Evolutionary conservation across 139 green algal species (phyloP).

Genomic region (Choricystis sp.): DNA sequence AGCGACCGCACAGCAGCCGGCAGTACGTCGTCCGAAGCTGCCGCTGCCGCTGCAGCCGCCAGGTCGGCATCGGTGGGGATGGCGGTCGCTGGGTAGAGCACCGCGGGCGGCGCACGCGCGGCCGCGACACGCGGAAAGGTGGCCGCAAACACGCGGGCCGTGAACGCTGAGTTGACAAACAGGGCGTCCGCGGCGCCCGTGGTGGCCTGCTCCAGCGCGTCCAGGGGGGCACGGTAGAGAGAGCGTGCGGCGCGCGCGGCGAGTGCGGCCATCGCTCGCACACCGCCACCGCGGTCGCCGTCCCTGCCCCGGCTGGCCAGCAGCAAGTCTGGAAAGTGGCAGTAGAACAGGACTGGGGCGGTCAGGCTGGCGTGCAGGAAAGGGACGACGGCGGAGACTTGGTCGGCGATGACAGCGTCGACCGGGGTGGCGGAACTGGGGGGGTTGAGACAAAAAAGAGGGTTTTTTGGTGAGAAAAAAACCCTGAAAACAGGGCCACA

Average conservation of each 20-base stretch:
- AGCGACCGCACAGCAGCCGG: slow-evolving; percentile 20
- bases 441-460: background rate
- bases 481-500: background rate
- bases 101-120: slow-evolving; percentile 24
- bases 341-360: slow-evolving; percentile 85
- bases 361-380: slow-evolving; percentile 41
- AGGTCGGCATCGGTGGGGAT: slow-evolving; percentile 34
- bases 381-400: slow-evolving; percentile 62
- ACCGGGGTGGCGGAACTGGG: slow-evolving; percentile 24
- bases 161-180: slow-evolving; percentile 91
- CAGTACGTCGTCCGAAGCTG: slow-evolving; percentile 22
- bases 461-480: background rate
- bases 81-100: slow-evolving; percentile 79
- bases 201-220: slow-evolving; percentile 64
- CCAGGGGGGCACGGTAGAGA: slow-evolving; percentile 48
- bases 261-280: slow-evolving; percentile 15
- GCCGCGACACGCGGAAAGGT: slow-evolving; percentile 55
- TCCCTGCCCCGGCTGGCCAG: slow-evolving; percentile 37
- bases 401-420: slow-evolving; percentile 73
- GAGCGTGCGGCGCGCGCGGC: slow-evolving; percentile 13
- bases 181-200: slow-evolving; percentile 60
- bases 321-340: slow-evolving; percentile 94
- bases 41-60: slow-evolving; percentile 13
- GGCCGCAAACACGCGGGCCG: slow-evolving; percentile 51
- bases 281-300: no score